These are phyloP conservation scores for Pugionium cornutum DNA, from an alignment of 345 rosid species.

Conservation along the genomic window DNA sequence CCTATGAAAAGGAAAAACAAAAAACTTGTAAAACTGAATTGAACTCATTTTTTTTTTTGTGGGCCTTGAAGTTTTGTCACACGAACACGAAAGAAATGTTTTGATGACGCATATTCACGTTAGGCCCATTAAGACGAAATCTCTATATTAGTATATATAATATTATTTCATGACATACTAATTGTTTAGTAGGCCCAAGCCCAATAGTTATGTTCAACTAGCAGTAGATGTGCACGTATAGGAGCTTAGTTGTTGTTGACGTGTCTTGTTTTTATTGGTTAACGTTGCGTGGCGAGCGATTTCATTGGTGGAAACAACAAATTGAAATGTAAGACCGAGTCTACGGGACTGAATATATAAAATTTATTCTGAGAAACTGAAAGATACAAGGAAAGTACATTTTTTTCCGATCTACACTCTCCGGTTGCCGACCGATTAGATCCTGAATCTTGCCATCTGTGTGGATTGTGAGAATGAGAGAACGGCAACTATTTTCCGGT, in stretches of 20 bases:
- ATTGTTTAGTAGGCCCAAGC: constrained; percentile 24
- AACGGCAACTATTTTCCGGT: constrained; percentile 45
- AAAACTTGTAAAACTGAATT: no score
- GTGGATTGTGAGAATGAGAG: constrained; percentile 42
- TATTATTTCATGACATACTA: not conserved
- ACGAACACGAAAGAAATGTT: no score
- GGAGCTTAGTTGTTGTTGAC: constrained; percentile 21
- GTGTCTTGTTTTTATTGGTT: constrained; percentile 33
- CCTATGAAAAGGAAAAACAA: no score
- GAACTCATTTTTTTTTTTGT: no score
- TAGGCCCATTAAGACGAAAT: no score
- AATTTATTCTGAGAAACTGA: constrained; percentile 5
- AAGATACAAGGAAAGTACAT: not conserved
- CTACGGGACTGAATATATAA: constrained; percentile 37
- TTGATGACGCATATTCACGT: no score
- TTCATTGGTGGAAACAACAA: constrained; percentile 40
- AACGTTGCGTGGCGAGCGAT: constrained; percentile 33
- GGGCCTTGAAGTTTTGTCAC: no score
- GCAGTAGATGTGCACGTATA: constrained; percentile 23
- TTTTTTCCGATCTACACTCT: constrained; percentile 35
- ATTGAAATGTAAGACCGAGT: constrained; percentile 32
- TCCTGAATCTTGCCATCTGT: not conserved
- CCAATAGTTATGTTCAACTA: constrained; percentile 3
- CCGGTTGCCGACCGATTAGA: constrained; percentile 29
- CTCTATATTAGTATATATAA: no score